These are phyloP conservation scores for Caloboletus firmus DNA, from an alignment of 1,284 basidiomycete species.

Conservation along the genomic window DNA sequence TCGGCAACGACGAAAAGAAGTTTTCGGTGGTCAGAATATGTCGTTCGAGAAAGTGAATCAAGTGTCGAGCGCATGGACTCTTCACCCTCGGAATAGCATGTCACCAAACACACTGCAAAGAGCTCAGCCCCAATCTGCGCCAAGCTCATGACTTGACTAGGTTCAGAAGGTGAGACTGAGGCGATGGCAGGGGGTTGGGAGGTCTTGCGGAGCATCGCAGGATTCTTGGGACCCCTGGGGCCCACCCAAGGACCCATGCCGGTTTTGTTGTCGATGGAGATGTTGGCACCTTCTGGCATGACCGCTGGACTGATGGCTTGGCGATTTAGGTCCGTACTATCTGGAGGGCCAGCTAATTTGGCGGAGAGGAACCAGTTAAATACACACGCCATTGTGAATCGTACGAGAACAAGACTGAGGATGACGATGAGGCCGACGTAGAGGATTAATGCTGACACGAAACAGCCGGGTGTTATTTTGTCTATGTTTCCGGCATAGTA, in stretches of 20 bases:
- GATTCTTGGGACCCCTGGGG: conserved; percentile 50
- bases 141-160: conserved; percentile 72
- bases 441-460: conserved; percentile 86
- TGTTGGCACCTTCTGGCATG: conserved; percentile 92
- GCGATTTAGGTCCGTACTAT: conserved; percentile 64
- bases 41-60: conserved; percentile 88
- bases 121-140: conserved; percentile 91
- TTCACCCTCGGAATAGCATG: conserved; percentile 97
- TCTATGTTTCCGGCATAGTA: conserved; percentile 95
- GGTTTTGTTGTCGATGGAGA: conserved; percentile 82
- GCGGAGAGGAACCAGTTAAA: conserved; percentile 96
- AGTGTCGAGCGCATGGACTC: conserved; percentile 90
- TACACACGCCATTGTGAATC: conserved; percentile 94
- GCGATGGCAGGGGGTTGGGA: conserved; percentile 46
- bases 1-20: conserved; percentile 95
- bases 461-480: conserved; percentile 95
- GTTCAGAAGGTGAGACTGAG: conserved; percentile 46
- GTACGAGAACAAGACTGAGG: conserved; percentile 84
- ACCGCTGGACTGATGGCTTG: conserved; percentile 90
- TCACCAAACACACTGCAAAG: conserved; percentile 93
- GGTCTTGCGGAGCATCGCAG: conserved; percentile 37
- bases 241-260: conserved; percentile 94
- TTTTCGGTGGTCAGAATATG: conserved; percentile 90
- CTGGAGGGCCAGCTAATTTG: conserved; percentile 73
- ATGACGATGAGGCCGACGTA: conserved; percentile 93